Evolutionary conservation across 345 rosid genomes (phyloP), one percentile per base, ranked within the genome.

Genomic region (Cochlearia excelsa): DNA sequence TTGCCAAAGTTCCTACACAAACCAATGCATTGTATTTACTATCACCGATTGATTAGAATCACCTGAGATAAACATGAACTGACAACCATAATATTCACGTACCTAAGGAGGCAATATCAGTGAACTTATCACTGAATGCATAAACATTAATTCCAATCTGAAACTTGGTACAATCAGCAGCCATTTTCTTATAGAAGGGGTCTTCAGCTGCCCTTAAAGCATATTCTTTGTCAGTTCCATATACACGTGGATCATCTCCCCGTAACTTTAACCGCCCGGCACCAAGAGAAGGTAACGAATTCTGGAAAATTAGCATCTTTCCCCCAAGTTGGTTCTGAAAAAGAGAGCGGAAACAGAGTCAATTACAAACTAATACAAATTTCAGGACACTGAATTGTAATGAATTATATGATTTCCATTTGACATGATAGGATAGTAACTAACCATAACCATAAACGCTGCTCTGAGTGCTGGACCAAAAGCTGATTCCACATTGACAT

Each of bases 381-480:
- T 4, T 54, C 48, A 11, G 49, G 50, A 50, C 49, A 35, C 34
- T 51, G 9, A 48, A 28, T 49, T 34, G 38, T 54, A 11, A 44
- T 27, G 34, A 43, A 29, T 23, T 10, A 23, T 40, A 45, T 37
- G 53, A 39, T 42, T 54, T 29, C 26, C 46, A 50, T 59, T 56
- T 40, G 57, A 51, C 54, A 57, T 28, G 59, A 46, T 38, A 56
- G 59, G 33, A 56, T 48, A 52, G 10, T 54, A 54, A 71, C 95
- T 59, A 66, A 94, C 99, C 99, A 94, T 90, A 76, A 94, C 80
- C 96, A 85, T 85, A 75, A 72, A 87, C 23, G 97, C 95, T 1
- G 99, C 96, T 82, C 77, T 87, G 56, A 94, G 84, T 59, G 99
- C 93, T 44, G 99, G 90, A 71, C 99, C 99, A 76, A 94, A 90